Percentiles rank a stretch among this genome's conserved stretches.
Evolutionary conservation across 805 yeast species (phyloP).

Genomic region (Hyphopichia homilentoma): DNA sequence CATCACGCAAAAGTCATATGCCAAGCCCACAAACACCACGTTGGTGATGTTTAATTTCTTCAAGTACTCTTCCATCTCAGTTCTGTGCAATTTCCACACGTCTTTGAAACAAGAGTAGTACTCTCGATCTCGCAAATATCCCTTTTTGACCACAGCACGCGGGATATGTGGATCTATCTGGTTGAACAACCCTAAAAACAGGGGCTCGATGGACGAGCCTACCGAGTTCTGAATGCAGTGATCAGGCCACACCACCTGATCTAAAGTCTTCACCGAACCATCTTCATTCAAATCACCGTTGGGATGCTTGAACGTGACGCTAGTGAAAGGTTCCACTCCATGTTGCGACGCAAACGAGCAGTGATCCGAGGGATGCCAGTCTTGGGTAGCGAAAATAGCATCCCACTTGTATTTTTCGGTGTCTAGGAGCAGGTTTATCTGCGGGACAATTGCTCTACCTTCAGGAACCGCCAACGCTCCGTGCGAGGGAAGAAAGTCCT

Average conservation of each 20-base stretch:
- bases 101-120: slow-evolving; percentile 87
- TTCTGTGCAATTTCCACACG: slow-evolving; percentile 66
- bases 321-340: slow-evolving; percentile 46
- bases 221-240: slow-evolving; percentile 75
- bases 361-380: slow-evolving; percentile 85
- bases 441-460: slow-evolving; percentile 57
- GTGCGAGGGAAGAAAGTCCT: slow-evolving; percentile 76
- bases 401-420: slow-evolving; percentile 49
- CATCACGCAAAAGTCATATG: slow-evolving; percentile 83
- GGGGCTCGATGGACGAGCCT: slow-evolving; percentile 63
- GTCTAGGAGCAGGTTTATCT: slow-evolving; percentile 46
- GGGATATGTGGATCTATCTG: slow-evolving; percentile 32
- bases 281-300: slow-evolving; percentile 22
- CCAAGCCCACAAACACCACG: slow-evolving; percentile 76
- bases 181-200: slow-evolving; percentile 36
- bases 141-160: slow-evolving; percentile 57
- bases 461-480: slow-evolving; percentile 73
- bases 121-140: slow-evolving; percentile 68
- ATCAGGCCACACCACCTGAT: slow-evolving; percentile 78
- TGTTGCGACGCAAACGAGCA: slow-evolving; percentile 79
- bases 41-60: slow-evolving; percentile 45
- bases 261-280: slow-evolving; percentile 19
- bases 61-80: slow-evolving; percentile 57
- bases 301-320: slow-evolving; percentile 51
- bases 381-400: slow-evolving; percentile 69